phyloP scores from a whole-genome alignment of 495 filamentous ascomycete species.

The Platismatia glauca region DNA sequence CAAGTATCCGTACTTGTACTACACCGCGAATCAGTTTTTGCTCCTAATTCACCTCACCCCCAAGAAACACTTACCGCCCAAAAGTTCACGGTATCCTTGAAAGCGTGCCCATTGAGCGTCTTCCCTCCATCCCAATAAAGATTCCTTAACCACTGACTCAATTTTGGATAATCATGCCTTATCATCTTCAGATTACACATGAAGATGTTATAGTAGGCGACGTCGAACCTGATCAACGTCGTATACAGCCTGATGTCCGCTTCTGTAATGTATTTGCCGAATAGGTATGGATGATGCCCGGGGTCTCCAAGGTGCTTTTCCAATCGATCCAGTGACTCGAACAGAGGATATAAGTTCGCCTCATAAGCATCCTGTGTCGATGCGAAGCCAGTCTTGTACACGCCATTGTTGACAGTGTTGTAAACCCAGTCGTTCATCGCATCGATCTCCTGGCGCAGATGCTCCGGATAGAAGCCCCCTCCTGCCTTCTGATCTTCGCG shows the following conservation, averaged over 20 bases:
- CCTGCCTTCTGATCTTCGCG: slow-evolving; percentile 38
- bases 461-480: slow-evolving; percentile 48
- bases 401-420: slow-evolving; percentile 57
- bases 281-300: slow-evolving; percentile 49
- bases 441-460: slow-evolving; percentile 49
- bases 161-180: slow-evolving; percentile 56
- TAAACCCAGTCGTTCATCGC: slow-evolving; percentile 58
- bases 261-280: slow-evolving; percentile 57
- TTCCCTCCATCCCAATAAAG: slow-evolving; percentile 61
- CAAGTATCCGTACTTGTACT: slow-evolving; percentile 27
- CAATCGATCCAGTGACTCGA: slow-evolving; percentile 53
- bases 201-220: slow-evolving; percentile 61
- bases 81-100: slow-evolving; percentile 63
- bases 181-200: slow-evolving; percentile 64
- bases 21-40: slow-evolving; percentile 36
- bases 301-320: slow-evolving; percentile 47
- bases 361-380: slow-evolving; percentile 57
- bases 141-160: slow-evolving; percentile 59
- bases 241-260: slow-evolving; percentile 58
- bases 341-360: slow-evolving; percentile 48
- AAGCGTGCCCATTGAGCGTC: slow-evolving; percentile 43
- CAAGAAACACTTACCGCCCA: slow-evolving; percentile 36
- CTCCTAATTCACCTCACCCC: neutral
- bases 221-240: slow-evolving; percentile 59
- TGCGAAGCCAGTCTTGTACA: slow-evolving; percentile 65